Percentiles rank a stretch among this genome's conserved stretches.
phyloP scores from a whole-genome alignment of 345 rosid species.

The Syzygium aqueum region DNA sequence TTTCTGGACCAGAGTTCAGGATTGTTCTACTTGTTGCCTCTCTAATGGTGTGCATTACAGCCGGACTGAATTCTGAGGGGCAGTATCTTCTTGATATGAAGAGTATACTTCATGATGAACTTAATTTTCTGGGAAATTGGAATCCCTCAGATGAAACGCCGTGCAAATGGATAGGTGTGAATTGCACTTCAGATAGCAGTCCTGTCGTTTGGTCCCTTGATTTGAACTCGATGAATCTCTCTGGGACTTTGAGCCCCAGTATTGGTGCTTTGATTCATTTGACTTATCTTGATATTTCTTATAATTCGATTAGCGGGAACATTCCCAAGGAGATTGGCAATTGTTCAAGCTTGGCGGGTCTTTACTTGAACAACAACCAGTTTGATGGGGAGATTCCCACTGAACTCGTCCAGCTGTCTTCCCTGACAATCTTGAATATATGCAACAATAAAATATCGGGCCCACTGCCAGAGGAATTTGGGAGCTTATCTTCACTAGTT shows the following conservation, averaged over 20 bases:
- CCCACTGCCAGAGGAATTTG: constrained; percentile 59
- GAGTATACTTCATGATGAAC: constrained; percentile 40
- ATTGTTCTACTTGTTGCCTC: constrained; percentile 16
- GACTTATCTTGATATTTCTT: constrained; percentile 52
- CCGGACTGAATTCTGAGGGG: constrained; percentile 65
- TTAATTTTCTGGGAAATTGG: constrained; percentile 51
- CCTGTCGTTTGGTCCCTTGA: constrained; percentile 51
- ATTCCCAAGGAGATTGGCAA: constrained; percentile 75
- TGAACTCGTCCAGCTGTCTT: constrained; percentile 36
- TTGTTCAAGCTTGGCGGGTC: constrained; percentile 37
- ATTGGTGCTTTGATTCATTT: constrained; percentile 57
- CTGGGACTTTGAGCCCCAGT: constrained; percentile 63
- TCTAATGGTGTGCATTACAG: constrained; percentile 31
- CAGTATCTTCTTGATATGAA: constrained; percentile 54
- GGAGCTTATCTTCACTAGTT: constrained; percentile 46
- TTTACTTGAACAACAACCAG: constrained; percentile 60
- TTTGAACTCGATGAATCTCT: constrained; percentile 67
- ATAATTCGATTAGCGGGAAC: constrained; percentile 38
- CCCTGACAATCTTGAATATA: constrained; percentile 40
- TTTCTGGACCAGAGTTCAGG: not conserved
- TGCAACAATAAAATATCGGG: constrained; percentile 81
- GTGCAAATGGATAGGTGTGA: constrained; percentile 76
- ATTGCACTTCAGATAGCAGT: constrained; percentile 38
- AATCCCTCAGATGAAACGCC: constrained; percentile 59
- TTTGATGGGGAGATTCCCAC: constrained; percentile 54